Percentiles rank a stretch among this genome's conserved stretches.
Evolutionary conservation across 148 eudicot genomes (phyloP).

Genomic region (Heliosperma pusillum): DNA sequence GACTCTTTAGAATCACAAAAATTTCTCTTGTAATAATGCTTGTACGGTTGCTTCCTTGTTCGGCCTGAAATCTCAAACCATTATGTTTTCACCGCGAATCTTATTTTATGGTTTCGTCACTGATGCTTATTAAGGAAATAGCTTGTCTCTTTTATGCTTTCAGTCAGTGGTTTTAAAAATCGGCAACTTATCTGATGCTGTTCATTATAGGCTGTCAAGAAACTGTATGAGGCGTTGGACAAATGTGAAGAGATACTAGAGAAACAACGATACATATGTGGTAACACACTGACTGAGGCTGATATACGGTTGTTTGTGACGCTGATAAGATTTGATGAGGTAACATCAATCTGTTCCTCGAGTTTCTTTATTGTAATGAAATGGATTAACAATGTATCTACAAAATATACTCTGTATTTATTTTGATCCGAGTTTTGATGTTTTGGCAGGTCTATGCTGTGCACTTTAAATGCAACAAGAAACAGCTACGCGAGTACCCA

Average conservation of each 20-base stretch:
- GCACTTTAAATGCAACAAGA: constrained; percentile 94
- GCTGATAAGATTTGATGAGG: constrained; percentile 90
- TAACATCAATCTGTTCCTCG: constrained; percentile 19
- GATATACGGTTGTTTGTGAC: constrained; percentile 89
- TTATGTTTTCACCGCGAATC: no score
- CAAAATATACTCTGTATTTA: no score
- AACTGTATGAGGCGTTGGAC: constrained; percentile 67
- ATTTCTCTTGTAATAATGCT: no score
- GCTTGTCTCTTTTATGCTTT: not conserved
- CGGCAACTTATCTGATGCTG: constrained; percentile 1
- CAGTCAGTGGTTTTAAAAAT: not conserved
- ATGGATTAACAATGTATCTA: not conserved
- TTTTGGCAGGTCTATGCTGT: constrained; percentile 71
- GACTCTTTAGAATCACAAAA: no score
- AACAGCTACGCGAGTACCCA: constrained; percentile 64
- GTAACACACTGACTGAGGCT: constrained; percentile 71
- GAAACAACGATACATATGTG: constrained; percentile 73
- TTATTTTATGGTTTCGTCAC: no score
- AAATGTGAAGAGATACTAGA: constrained; percentile 78
- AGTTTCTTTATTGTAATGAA: no score
- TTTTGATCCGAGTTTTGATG: not conserved
- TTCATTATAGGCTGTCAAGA: constrained; percentile 55
- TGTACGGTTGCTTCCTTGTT: no score
- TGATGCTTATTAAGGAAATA: not conserved
- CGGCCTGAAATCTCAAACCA: no score